phyloP scores from a whole-genome alignment of 257 asterid species.

The Marsdenia floribunda region DNA sequence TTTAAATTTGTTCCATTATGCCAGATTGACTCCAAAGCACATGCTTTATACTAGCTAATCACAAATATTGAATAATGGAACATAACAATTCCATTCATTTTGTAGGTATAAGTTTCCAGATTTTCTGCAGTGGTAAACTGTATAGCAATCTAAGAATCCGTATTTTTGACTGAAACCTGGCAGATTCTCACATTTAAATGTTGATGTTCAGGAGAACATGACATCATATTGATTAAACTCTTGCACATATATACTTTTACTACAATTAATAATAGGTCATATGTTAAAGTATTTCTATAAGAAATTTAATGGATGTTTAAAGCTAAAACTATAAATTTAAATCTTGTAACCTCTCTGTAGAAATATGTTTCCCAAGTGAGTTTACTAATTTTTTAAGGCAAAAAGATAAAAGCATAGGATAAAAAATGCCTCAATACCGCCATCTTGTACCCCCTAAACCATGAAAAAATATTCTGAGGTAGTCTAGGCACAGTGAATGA shows the following conservation, averaged over 20 bases:
- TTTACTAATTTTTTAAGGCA: no score
- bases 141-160: not conserved
- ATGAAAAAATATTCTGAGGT: no score
- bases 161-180: not conserved
- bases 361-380: not conserved
- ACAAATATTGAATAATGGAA: not conserved
- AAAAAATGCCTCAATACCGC: no score
- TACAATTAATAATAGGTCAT: not conserved
- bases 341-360: not conserved
- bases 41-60: not conserved
- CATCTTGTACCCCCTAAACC: no score
- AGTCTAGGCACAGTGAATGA: no score
- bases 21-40: constrained; percentile 11
- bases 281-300: not conserved
- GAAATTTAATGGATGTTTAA: not conserved
- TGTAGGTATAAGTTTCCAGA: no score
- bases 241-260: not conserved
- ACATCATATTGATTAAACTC: not conserved
- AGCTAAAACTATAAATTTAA: no score
- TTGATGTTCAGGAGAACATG: not conserved
- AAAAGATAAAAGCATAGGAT: no score
- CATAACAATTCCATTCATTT: not conserved
- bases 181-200: not conserved
- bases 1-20: constrained; percentile 9
- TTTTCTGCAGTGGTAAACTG: no score